Conservation (phyloP, 2,329 filamentous ascomycete species). For the Plenodomus biglobosus region DNA sequence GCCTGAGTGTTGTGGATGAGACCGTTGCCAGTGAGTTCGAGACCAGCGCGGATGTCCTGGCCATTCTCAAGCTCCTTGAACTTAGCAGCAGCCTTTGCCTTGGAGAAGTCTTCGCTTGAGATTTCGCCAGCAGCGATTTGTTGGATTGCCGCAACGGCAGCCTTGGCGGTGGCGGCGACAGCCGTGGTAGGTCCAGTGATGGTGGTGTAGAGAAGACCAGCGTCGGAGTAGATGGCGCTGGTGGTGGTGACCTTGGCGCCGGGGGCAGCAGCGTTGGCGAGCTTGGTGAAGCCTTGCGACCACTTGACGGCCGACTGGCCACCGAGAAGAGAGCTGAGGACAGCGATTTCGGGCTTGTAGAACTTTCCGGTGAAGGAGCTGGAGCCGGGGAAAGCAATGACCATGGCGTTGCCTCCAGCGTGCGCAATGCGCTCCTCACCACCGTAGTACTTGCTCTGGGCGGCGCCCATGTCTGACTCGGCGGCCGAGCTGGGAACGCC, state of each 20-base stretch:
- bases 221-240: constrained; percentile 88
- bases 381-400: constrained; percentile 91
- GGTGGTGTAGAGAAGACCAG: constrained; percentile 83
- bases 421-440: constrained; percentile 90
- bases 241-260: constrained; percentile 71
- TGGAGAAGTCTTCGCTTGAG: constrained; percentile 81
- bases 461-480: constrained; percentile 56
- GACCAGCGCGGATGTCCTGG: constrained; percentile 73
- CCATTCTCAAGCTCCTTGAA: constrained; percentile 84
- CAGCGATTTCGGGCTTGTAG: constrained; percentile 86
- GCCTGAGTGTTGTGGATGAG: constrained; percentile 79
- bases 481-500: constrained; percentile 56
- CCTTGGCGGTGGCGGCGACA: constrained; percentile 72
- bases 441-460: constrained; percentile 83
- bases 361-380: constrained; percentile 69
- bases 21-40: constrained; percentile 82
- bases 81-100: constrained; percentile 90
- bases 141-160: constrained; percentile 80
- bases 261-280: constrained; percentile 72
- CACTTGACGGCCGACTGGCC: constrained; percentile 93
- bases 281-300: constrained; percentile 87
- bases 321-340: constrained; percentile 86
- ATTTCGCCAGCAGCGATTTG: constrained; percentile 74
- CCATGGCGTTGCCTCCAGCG: constrained; percentile 74
- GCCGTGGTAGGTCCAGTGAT: constrained; percentile 73